Conservation (phyloP, 192 early-diverging fungal genomes). For the Mortierella alpina region DNA sequence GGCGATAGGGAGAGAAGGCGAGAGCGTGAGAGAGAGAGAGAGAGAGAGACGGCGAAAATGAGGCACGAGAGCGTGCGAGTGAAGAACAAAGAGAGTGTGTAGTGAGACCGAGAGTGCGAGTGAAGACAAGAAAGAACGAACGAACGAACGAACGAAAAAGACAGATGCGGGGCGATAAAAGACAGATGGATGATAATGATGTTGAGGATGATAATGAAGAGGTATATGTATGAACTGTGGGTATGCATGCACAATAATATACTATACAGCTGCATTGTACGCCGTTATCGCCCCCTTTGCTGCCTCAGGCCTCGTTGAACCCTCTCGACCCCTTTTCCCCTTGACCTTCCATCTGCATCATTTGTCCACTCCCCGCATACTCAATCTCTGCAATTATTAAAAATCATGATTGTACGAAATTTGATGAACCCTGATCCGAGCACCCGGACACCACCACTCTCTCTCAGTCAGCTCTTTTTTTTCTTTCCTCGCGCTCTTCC, state of each 20-base stretch:
- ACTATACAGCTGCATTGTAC: no score
- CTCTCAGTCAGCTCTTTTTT: background rate
- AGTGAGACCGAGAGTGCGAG: background rate
- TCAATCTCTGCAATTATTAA: no score
- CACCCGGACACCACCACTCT: slow-evolving; percentile 3
- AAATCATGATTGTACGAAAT: no score
- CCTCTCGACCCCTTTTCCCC: no score
- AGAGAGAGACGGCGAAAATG: background rate
- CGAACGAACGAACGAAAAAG: background rate
- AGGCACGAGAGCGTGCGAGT: background rate
- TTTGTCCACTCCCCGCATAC: no score
- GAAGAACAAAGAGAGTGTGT: background rate
- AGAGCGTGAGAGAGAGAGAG: background rate
- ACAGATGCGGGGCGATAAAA: background rate
- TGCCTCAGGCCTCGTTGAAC: no score
- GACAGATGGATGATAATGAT: background rate
- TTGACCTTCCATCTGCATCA: no score
- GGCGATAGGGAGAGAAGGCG: background rate
- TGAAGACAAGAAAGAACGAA: background rate
- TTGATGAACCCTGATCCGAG: slow-evolving; percentile 20
- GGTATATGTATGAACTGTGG: no score
- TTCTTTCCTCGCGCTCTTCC: background rate
- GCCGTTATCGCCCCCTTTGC: no score
- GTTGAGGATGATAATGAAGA: background rate
- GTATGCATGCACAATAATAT: no score